Evolutionary conservation across 208 protist genomes (phyloP), one percentile per base, ranked within the genome.

Genomic region (Endotrypanum monterogeii): DNA sequence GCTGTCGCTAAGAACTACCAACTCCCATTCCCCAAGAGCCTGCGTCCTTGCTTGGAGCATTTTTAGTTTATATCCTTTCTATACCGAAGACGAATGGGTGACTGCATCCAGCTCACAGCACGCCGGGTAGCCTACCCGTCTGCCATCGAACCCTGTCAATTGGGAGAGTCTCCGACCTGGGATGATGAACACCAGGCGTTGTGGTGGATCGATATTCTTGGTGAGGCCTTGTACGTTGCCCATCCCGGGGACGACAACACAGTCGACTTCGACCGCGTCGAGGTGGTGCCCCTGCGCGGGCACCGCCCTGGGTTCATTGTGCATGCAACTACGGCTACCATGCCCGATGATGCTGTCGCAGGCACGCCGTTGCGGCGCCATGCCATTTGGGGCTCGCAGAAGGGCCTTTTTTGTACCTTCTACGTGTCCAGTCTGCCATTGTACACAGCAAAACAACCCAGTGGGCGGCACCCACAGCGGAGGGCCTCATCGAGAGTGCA

Each of bases 131-230:
- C 8, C 51, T 65, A 57, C 39, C 80, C 80, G 28, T n/a, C 65
- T 23, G 46, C 62, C 52, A 65, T 79, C 51, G 3, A 57, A 16
- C 32, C 75, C 1, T 67, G 70, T 25, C 30, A 66, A 18, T 58
- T 73, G 8, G 71, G 66, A 2, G 75, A 73, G 50, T 84, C 70
- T 8, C 80, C 80, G 1, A 52, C 69, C 18, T 84, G 80, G 75
- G 80, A 84, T n/a, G 73, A 80, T 28, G 60, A 62, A 51, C 71
- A 73, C 66, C 51, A 67, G 12, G 54, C 66, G 39, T 28, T 84
- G 16, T 84, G 80, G 80, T 84, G 80, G 80, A 69, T 80, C 16
- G 80, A 84, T 71, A 72, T 73, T 39, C 9, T 75, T 23, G 74
- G 71, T 6, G 58, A 77, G 32, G 55, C 65, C 32, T 63, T 84